phyloP scores from a whole-genome alignment of 2,329 filamentous ascomycete species.

The Xylariales sp. region DNA sequence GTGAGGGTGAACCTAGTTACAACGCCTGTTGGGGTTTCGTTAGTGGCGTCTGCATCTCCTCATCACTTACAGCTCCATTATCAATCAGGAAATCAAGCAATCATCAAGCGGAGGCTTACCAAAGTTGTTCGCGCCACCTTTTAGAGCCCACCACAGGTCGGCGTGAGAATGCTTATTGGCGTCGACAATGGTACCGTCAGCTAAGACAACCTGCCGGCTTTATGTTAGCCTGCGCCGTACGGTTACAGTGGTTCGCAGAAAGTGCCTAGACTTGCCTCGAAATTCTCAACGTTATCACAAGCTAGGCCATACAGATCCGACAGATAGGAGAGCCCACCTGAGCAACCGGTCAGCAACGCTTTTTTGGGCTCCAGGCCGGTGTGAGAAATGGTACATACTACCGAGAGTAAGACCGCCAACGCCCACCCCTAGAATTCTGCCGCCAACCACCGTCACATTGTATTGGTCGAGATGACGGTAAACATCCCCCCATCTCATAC shows the following conservation, averaged over 20 bases:
- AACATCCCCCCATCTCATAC: slow-evolving; percentile 43
- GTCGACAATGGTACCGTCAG: slow-evolving; percentile 45
- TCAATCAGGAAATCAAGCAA: background rate
- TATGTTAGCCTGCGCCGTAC: slow-evolving; percentile 19
- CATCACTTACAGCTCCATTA: background rate
- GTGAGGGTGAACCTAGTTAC: slow-evolving; percentile 46
- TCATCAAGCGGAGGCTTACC: slow-evolving; percentile 35
- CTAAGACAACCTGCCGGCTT: slow-evolving; percentile 47
- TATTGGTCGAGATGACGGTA: slow-evolving; percentile 43
- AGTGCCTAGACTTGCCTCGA: slow-evolving; percentile 37
- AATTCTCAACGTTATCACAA: slow-evolving; percentile 46
- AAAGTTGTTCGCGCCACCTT: slow-evolving; percentile 47
- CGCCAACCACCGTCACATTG: slow-evolving; percentile 45
- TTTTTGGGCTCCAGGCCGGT: background rate
- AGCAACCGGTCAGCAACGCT: slow-evolving; percentile 27
- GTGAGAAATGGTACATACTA: slow-evolving; percentile 29
- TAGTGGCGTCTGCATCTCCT: slow-evolving; percentile 27
- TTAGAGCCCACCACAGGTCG: slow-evolving; percentile 46
- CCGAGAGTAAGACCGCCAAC: slow-evolving; percentile 46
- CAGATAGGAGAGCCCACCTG: slow-evolving; percentile 45
- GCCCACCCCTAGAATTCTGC: slow-evolving; percentile 44
- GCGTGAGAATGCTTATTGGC: slow-evolving; percentile 43
- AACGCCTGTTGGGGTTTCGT: slow-evolving; percentile 39
- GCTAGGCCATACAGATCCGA: slow-evolving; percentile 42
- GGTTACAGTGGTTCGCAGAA: slow-evolving; percentile 7